Evolutionary conservation across 192 early-diverging fungal genomes (phyloP).

Genomic region (Coemansia brasiliensis): DNA sequence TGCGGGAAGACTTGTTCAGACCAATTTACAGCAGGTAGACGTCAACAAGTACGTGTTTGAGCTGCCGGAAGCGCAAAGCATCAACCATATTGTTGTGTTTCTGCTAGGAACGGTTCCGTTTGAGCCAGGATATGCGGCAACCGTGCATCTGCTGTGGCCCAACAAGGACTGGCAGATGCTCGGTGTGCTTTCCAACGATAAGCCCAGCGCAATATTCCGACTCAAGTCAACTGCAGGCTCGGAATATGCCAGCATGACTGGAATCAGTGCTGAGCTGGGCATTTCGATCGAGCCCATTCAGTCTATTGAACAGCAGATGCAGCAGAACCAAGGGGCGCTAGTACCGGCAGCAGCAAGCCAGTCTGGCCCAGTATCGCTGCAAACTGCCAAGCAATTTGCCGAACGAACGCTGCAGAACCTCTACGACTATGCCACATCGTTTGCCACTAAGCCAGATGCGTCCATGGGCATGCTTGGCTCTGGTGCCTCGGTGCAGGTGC

Average conservation of each 20-base stretch:
- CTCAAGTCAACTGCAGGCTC: constrained; percentile 40
- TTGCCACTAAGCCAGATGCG: constrained; percentile 57
- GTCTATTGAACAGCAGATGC: constrained; percentile 61
- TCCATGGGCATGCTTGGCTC: constrained; percentile 52
- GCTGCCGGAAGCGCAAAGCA: constrained; percentile 74
- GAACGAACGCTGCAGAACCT: constrained; percentile 66
- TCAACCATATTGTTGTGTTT: constrained; percentile 97
- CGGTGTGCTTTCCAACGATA: constrained; percentile 79
- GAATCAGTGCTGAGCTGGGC: constrained; percentile 70
- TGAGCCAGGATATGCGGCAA: constrained; percentile 87
- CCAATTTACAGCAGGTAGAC: constrained; percentile 87
- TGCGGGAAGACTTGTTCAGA: constrained; percentile 87
- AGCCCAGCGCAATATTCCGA: constrained; percentile 80
- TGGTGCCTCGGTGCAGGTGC: constrained; percentile 42
- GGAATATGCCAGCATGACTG: constrained; percentile 7
- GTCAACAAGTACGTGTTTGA: constrained; percentile 89
- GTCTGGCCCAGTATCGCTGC: constrained; percentile 20
- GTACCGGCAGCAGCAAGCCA: constrained; percentile 17
- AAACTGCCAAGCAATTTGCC: constrained; percentile 59
- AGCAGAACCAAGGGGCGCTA: constrained; percentile 31
- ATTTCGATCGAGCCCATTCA: constrained; percentile 91
- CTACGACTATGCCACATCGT: constrained; percentile 77
- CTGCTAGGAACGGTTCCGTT: constrained; percentile 83
- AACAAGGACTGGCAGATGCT: constrained; percentile 76
- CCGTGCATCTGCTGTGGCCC: constrained; percentile 92